A percentile compares a stretch with the other conserved stretches of the same genome.
These are phyloP conservation scores for Populus tremula DNA, from an alignment of 345 rosid species.

Conservation along the genomic window DNA sequence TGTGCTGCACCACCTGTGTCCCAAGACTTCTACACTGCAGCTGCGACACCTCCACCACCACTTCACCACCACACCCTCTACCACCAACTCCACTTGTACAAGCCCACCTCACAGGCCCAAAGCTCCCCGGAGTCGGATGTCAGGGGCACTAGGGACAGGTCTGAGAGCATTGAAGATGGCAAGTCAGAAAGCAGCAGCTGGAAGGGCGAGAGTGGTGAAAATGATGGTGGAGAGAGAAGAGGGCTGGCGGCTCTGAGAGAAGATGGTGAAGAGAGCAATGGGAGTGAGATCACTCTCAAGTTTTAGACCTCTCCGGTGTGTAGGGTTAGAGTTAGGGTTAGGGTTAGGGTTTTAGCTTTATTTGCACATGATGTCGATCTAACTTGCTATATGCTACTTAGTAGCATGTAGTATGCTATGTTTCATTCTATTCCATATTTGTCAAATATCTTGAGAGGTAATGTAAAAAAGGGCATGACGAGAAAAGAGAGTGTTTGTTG, in stretches of 20 bases:
- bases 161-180: slow-evolving; percentile 81
- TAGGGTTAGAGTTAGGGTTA: background rate
- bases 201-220: slow-evolving; percentile 61
- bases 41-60: slow-evolving; percentile 38
- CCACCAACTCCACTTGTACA: slow-evolving; percentile 60
- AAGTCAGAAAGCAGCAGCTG: slow-evolving; percentile 84
- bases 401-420: background rate
- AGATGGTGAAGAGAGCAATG: slow-evolving; percentile 75
- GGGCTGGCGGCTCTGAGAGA: slow-evolving; percentile 67
- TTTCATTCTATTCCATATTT: background rate
- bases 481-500: no score
- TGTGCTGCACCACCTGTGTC: slow-evolving; percentile 52
- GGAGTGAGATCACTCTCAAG: slow-evolving; percentile 87
- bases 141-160: slow-evolving; percentile 50
- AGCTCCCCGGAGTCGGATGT: slow-evolving; percentile 50
- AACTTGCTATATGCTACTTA: background rate
- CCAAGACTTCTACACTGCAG: slow-evolving; percentile 65
- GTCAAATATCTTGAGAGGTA: background rate
- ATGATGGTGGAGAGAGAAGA: slow-evolving; percentile 53
- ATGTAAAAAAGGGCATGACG: background rate
- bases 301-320: slow-evolving; percentile 29
- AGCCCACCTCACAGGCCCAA: slow-evolving; percentile 43
- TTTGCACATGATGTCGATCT: background rate
- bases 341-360: slow-evolving; percentile 1
- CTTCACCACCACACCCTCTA: slow-evolving; percentile 48